A percentile compares a stretch with the other conserved stretches of the same genome.
These are phyloP conservation scores for Aureobasidium musti DNA, from an alignment of 2,329 filamentous ascomycete species.

Conservation along the genomic window DNA sequence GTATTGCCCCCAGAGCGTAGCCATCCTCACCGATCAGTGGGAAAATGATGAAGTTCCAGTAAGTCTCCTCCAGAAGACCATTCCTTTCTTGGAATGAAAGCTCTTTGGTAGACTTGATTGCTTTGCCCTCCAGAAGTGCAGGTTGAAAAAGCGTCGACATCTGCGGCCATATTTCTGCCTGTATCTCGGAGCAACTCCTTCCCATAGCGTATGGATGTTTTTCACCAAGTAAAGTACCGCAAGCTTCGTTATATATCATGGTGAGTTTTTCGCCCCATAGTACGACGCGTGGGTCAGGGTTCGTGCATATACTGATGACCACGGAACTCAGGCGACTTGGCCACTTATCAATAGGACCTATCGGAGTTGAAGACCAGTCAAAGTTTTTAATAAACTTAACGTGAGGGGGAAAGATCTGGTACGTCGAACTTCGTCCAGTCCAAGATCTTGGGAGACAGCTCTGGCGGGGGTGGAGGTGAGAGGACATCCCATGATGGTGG, in stretches of 20 bases:
- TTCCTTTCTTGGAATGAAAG: slow-evolving; percentile 36
- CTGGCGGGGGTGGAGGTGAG: background rate
- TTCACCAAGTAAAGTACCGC: slow-evolving; percentile 38
- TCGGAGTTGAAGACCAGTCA: slow-evolving; percentile 37
- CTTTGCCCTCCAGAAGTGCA: slow-evolving; percentile 35
- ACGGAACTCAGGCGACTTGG: slow-evolving; percentile 34
- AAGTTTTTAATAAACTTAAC: slow-evolving; percentile 35
- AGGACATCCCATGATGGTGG: slow-evolving; percentile 5
- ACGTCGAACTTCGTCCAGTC: slow-evolving; percentile 38
- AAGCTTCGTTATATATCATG: slow-evolving; percentile 42
- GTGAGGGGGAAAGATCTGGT: slow-evolving; percentile 34
- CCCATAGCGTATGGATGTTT: slow-evolving; percentile 36
- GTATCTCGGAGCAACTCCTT: slow-evolving; percentile 31
- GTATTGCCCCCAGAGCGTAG: slow-evolving; percentile 26
- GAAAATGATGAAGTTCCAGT: slow-evolving; percentile 36
- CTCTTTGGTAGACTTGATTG: slow-evolving; percentile 32
- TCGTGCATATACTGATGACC: slow-evolving; percentile 37
- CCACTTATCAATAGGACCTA: slow-evolving; percentile 39
- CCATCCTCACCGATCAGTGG: slow-evolving; percentile 35
- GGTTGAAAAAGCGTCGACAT: slow-evolving; percentile 27
- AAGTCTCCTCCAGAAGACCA: slow-evolving; percentile 39
- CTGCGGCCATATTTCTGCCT: slow-evolving; percentile 29
- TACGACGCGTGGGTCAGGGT: slow-evolving; percentile 39
- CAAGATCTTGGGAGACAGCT: slow-evolving; percentile 7
- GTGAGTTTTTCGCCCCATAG: slow-evolving; percentile 39